Conservation (phyloP, 1,284 basidiomycete species). For the Kwoniella shivajii region DNA sequence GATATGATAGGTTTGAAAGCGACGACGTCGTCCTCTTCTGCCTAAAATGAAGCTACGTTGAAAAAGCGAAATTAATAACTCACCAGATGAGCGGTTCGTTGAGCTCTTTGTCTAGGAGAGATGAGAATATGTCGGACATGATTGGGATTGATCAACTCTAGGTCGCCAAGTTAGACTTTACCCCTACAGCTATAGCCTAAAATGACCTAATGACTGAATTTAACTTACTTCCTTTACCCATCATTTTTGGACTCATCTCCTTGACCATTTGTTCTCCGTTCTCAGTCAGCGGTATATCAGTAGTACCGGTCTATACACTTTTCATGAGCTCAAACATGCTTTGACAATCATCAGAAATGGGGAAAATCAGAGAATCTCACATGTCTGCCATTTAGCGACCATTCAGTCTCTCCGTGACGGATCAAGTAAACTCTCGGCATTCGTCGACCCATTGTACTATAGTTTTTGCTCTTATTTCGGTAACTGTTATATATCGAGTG, state of each 20-base stretch:
- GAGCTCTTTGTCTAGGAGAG: conserved; percentile 81
- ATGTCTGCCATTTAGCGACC: conserved; percentile 86
- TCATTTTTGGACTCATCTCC: conserved; percentile 65
- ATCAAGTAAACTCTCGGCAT: conserved; percentile 50
- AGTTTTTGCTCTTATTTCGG: too few species aligned
- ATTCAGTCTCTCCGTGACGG: conserved; percentile 80
- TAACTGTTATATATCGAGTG: neutral
- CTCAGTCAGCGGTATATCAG: conserved; percentile 83
- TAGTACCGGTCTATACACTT: conserved; percentile 70
- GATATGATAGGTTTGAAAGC: neutral
- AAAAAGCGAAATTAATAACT: conserved; percentile 6
- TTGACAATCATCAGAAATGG: neutral
- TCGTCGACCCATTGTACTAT: conserved; percentile 26
- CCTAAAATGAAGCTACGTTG: too few species aligned
- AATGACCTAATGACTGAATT: neutral
- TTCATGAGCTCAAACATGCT: too few species aligned
- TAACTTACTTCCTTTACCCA: conserved; percentile 73
- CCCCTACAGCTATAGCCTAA: neutral
- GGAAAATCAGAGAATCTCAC: conserved; percentile 57
- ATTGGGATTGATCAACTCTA: conserved; percentile 76
- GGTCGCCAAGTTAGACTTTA: neutral
- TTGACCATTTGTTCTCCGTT: conserved; percentile 75
- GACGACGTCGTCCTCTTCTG: neutral
- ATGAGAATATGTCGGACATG: conserved; percentile 76
- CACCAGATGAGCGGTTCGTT: conserved; percentile 75